These are phyloP conservation scores for Ustilago vetiveriae DNA, from an alignment of 1,284 basidiomycete species.

Conservation along the genomic window DNA sequence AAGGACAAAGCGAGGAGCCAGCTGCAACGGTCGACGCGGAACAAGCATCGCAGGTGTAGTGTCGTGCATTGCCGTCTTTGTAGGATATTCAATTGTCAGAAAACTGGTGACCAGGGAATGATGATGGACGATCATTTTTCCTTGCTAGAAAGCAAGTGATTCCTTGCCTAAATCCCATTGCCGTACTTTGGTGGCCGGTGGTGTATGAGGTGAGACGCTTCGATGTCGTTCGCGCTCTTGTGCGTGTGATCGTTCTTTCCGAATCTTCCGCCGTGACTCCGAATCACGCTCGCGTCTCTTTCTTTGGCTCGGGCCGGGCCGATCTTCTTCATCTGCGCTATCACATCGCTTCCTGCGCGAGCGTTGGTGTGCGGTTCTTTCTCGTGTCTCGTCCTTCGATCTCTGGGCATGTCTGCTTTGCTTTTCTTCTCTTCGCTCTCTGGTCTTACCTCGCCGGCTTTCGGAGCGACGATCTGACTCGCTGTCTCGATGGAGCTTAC, in stretches of 20 bases:
- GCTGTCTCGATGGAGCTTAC: background rate
- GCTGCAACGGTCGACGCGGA: too few species aligned
- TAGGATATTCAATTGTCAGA: too few species aligned
- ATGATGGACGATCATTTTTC: too few species aligned
- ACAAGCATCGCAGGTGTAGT: too few species aligned
- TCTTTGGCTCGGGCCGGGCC: background rate
- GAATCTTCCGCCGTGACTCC: background rate
- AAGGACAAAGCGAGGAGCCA: too few species aligned
- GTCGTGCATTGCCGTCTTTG: too few species aligned
- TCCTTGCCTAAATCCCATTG: conserved; percentile 43
- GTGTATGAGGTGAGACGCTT: background rate
- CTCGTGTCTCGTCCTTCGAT: background rate
- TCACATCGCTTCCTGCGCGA: background rate
- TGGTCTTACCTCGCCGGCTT: background rate
- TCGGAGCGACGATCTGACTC: background rate
- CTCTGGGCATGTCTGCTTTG: background rate
- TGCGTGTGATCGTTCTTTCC: background rate
- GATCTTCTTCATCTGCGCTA: background rate
- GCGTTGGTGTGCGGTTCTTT: background rate
- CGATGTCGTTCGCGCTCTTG: background rate
- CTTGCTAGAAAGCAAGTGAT: conserved; percentile 9
- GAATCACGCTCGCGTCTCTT: background rate
- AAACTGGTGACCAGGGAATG: too few species aligned
- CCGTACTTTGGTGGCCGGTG: conserved; percentile 13
- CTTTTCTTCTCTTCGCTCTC: background rate